A percentile compares a stretch with the other conserved stretches of the same genome.
These are phyloP conservation scores for Populus ilicifolia DNA, from an alignment of 345 rosid species.

Conservation along the genomic window DNA sequence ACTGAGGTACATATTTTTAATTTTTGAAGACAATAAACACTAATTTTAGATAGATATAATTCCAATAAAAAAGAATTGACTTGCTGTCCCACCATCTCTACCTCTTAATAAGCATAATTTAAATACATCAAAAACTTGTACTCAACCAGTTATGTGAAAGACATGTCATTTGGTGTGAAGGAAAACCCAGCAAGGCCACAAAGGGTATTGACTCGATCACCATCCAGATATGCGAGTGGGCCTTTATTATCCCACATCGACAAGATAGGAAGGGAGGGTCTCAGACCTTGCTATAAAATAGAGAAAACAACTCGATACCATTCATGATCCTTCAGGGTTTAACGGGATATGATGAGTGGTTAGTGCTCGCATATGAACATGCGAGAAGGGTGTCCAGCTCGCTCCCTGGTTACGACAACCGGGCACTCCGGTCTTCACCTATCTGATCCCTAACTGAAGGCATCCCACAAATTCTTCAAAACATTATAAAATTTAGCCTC, in stretches of 20 bases:
- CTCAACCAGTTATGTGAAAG: not conserved
- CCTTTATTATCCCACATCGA: constrained; percentile 38
- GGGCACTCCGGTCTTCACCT: constrained; percentile 38
- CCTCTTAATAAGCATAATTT: no score
- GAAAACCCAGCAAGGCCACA: not conserved
- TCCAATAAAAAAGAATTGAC: no score
- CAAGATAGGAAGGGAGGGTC: not conserved
- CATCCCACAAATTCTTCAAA: not conserved
- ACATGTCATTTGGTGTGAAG: not conserved
- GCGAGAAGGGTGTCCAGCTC: constrained; percentile 53
- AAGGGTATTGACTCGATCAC: no score
- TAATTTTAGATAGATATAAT: not conserved
- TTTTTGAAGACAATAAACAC: not conserved
- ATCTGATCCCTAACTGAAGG: constrained; percentile 40
- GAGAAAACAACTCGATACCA: fast-evolving
- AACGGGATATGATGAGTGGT: constrained; percentile 65
- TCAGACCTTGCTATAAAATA: not conserved
- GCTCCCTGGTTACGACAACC: constrained; percentile 52
- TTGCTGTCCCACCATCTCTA: no score
- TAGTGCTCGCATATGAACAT: constrained; percentile 1
- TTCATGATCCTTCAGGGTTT: constrained; percentile 54
- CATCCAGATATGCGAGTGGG: not conserved
- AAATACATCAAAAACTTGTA: no score
- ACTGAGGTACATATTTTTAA: not conserved
- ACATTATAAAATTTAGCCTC: not conserved